phyloP scores from a whole-genome alignment of 2,329 filamentous ascomycete species.

The Pseudofabraea citricarpa region DNA sequence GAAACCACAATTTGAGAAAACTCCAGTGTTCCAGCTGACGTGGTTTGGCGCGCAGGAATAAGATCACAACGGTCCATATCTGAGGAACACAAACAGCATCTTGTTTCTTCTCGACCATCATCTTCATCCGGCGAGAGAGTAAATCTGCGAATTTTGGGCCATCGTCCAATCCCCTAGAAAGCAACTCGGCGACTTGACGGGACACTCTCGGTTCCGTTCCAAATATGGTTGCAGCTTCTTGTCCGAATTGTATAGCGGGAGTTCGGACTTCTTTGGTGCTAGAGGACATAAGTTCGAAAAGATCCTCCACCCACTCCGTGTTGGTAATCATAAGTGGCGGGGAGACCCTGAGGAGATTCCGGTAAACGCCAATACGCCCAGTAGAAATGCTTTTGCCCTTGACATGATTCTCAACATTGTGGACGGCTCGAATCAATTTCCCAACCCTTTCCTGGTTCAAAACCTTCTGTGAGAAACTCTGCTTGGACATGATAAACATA shows the following conservation, averaged over 20 bases:
- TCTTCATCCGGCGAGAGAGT: conserved; percentile 60
- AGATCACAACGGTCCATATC: conserved; percentile 80
- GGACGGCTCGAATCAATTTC: conserved; percentile 65
- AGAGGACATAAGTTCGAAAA: conserved; percentile 79
- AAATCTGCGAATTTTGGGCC: conserved; percentile 58
- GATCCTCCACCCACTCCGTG: conserved; percentile 74
- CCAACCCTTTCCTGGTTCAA: conserved; percentile 69
- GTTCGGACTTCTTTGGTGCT: conserved; percentile 69
- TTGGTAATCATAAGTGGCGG: conserved; percentile 66
- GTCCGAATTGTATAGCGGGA: conserved; percentile 69
- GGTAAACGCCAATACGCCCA: conserved; percentile 74
- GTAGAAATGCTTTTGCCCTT: conserved; percentile 77
- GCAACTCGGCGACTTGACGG: conserved; percentile 60
- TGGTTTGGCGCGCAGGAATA: conserved; percentile 65
- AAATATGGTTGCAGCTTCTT: conserved; percentile 63
- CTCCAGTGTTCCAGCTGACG: conserved; percentile 62
- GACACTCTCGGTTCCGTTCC: conserved; percentile 66
- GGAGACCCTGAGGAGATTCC: conserved; percentile 68
- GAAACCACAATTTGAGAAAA: conserved; percentile 69
- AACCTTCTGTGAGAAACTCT: conserved; percentile 70
- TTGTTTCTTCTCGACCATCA: conserved; percentile 62
- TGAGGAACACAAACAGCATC: conserved; percentile 68
- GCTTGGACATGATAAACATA: conserved; percentile 74
- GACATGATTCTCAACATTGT: conserved; percentile 67
- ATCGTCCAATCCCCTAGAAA: conserved; percentile 44